These are phyloP conservation scores for Nakaseomyces kungkrabaensis DNA, from an alignment of 1,139 yeast species.

Conservation along the genomic window DNA sequence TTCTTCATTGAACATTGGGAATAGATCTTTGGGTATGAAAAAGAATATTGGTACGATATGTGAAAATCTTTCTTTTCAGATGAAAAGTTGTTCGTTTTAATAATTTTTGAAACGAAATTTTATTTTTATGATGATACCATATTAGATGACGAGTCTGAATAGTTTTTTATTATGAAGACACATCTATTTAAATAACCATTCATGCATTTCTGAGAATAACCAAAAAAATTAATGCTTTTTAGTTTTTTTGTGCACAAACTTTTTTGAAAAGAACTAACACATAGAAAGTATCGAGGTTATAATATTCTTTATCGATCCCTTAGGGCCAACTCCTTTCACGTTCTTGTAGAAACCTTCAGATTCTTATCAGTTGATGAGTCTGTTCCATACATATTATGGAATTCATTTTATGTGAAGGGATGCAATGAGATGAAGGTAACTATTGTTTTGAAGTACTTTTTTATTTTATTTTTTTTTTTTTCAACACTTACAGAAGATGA, in stretches of 20 bases:
- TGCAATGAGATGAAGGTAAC: too few relatives aligned
- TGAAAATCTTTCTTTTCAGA: background rate
- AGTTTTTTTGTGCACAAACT: constrained; percentile 10
- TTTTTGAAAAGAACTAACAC: constrained; percentile 7
- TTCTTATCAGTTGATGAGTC: constrained; percentile 20
- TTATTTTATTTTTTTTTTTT: background rate
- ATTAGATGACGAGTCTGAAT: constrained; percentile 99
- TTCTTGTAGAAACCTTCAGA: constrained; percentile 4
- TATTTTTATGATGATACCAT: constrained; percentile 48
- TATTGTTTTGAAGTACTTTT: background rate
- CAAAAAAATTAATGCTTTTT: background rate
- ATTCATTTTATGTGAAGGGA: background rate
- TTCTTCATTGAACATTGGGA: background rate
- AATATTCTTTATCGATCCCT: constrained; percentile 1
- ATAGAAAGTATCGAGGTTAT: background rate
- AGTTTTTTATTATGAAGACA: constrained; percentile 93
- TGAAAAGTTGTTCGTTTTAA: background rate
- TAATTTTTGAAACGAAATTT: background rate
- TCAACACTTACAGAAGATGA: constrained; percentile 50
- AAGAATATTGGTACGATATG: background rate
- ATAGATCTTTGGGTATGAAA: background rate
- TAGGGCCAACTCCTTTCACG: background rate
- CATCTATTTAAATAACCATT: constrained; percentile 71
- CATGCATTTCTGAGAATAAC: constrained; percentile 75
- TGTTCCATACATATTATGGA: constrained; percentile 1